A percentile compares a stretch with the other conserved stretches of the same genome.
Conservation (phyloP, 495 filamentous ascomycete genomes). For the Xylaria curta region DNA sequence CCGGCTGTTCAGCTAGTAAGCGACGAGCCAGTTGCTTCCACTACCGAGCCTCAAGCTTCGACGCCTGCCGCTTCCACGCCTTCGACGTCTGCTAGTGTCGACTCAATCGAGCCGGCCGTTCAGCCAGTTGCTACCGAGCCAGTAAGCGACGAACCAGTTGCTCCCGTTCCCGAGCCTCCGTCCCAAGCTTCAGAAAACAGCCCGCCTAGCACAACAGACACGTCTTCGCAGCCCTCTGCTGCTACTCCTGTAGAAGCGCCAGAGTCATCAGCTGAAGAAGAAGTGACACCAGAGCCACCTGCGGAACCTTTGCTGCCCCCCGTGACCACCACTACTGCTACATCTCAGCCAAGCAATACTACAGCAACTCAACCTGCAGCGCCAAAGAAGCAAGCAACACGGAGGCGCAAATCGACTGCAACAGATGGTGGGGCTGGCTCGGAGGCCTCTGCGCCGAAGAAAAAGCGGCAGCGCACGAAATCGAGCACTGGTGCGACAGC, state of each 20-base stretch:
- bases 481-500: slow-evolving; percentile 18
- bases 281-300: slow-evolving; percentile 17
- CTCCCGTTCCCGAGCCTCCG: background rate
- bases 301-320: slow-evolving; percentile 32
- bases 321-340: slow-evolving; percentile 29
- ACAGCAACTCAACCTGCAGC: slow-evolving; percentile 21
- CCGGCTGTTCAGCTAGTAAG: background rate
- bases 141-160: background rate
- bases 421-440: slow-evolving; percentile 22
- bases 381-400: slow-evolving; percentile 36
- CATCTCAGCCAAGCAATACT: slow-evolving; percentile 25
- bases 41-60: slow-evolving; percentile 24
- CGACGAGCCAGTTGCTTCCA: background rate
- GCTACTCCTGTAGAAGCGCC: slow-evolving; percentile 8
- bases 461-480: slow-evolving; percentile 33
- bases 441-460: slow-evolving; percentile 33
- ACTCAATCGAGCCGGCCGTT: background rate
- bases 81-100: slow-evolving; percentile 18
- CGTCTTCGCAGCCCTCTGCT: background rate
- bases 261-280: slow-evolving; percentile 22
- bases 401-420: slow-evolving; percentile 30
- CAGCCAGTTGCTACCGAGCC: no score
- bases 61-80: slow-evolving; percentile 28
- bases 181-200: background rate
- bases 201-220: background rate